Evolutionary conservation across 2,329 filamentous ascomycete species (phyloP).

Genomic region (Hypoxylon sp.): DNA sequence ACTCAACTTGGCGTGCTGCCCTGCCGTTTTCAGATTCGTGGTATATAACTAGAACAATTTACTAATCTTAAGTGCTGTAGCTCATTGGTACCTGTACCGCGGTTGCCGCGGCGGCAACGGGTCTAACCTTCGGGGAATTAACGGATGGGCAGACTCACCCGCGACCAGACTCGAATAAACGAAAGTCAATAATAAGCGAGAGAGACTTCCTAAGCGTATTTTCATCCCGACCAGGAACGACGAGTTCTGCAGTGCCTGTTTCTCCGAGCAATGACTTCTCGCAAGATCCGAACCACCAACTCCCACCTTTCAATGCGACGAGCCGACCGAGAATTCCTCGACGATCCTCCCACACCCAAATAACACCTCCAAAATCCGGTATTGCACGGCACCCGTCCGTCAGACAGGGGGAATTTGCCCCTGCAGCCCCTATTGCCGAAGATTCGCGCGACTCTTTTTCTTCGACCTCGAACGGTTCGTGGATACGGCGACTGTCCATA

Average conservation of each 20-base stretch:
- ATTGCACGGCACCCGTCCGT: constrained; percentile 58
- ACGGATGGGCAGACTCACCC: constrained; percentile 55
- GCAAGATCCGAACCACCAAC: constrained; percentile 52
- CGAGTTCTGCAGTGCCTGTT: constrained; percentile 52
- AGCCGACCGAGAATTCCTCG: constrained; percentile 48
- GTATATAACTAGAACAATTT: constrained; percentile 29
- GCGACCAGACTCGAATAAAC: constrained; percentile 50
- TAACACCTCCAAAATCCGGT: constrained; percentile 55
- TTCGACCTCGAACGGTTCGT: constrained; percentile 73
- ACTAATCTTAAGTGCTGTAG: constrained; percentile 53
- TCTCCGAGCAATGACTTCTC: constrained; percentile 50
- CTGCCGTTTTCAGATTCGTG: constrained; percentile 5
- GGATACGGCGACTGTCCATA: constrained; percentile 77
- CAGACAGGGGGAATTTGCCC: constrained; percentile 47
- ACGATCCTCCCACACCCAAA: constrained; percentile 51
- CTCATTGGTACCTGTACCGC: constrained; percentile 72
- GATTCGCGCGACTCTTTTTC: constrained; percentile 67
- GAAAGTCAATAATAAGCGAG: constrained; percentile 50
- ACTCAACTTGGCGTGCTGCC: constrained; percentile 8
- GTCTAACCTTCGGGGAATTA: constrained; percentile 69
- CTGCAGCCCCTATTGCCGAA: constrained; percentile 54
- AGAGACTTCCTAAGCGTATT: constrained; percentile 50
- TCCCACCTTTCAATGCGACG: constrained; percentile 39
- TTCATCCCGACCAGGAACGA: constrained; percentile 59
- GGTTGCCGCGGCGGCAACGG: constrained; percentile 69